A percentile compares a stretch with the other conserved stretches of the same genome.
Evolutionary conservation across 108 stramenopile species (phyloP).

Genomic region (Bacterosira constricta): DNA sequence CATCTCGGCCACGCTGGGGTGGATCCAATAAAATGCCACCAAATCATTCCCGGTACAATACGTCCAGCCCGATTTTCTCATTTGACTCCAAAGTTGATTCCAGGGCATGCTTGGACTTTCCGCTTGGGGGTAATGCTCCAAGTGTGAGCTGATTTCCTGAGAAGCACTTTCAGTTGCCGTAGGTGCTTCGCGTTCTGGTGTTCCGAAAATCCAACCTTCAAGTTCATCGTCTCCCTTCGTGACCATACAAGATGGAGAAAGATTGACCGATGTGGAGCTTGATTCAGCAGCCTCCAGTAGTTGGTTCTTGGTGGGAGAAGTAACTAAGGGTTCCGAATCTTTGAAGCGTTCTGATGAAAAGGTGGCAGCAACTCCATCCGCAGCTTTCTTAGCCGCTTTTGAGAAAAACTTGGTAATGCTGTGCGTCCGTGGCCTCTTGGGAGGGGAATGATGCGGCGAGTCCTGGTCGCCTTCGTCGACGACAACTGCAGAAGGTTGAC

Average conservation of each 20-base stretch:
- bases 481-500: constrained; percentile 9
- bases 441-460: constrained; percentile 3
- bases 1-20: constrained; percentile 9
- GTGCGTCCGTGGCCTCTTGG: constrained; percentile 6
- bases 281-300: neutral
- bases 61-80: constrained; percentile 14
- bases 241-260: constrained; percentile 32
- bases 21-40: constrained; percentile 3
- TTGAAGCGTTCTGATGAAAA: neutral
- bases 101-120: constrained; percentile 13
- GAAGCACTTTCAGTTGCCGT: neutral
- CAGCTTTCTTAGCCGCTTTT: neutral
- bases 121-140: neutral
- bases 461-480: constrained; percentile 21
- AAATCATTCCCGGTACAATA: neutral
- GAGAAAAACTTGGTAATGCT: neutral
- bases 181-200: neutral
- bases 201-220: constrained; percentile 10
- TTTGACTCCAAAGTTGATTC: constrained; percentile 9
- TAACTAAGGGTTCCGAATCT: no score
- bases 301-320: neutral
- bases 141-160: constrained; percentile 4
- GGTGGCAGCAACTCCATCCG: neutral
- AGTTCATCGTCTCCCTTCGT: constrained; percentile 26
- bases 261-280: neutral